Evolutionary conservation across 2,329 filamentous ascomycete species (phyloP).

Genomic region (Curvularia spicifera): DNA sequence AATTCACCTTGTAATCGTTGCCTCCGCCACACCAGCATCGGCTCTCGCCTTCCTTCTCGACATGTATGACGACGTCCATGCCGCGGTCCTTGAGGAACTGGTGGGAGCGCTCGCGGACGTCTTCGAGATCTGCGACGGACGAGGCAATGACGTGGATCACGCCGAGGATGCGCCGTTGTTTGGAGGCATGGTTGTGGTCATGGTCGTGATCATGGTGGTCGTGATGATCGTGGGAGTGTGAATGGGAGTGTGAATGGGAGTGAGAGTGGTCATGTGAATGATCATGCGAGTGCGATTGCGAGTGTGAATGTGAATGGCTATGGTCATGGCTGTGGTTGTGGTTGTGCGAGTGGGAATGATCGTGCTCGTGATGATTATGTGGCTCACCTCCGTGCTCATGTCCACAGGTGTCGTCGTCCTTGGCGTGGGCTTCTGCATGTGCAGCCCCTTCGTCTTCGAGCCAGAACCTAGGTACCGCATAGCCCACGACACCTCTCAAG

Average conservation of each 20-base stretch:
- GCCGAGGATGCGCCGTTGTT: conserved; percentile 67
- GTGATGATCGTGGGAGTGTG: conserved; percentile 21
- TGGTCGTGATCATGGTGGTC: conserved; percentile 45
- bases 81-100: conserved; percentile 72
- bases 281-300: conserved; percentile 20
- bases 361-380: conserved; percentile 22
- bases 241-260: conserved; percentile 11
- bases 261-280: conserved; percentile 18
- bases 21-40: conserved; percentile 68
- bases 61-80: conserved; percentile 85
- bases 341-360: conserved; percentile 27
- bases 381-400: conserved; percentile 28
- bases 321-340: conserved; percentile 19
- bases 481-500: conserved; percentile 82
- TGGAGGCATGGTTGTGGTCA: conserved; percentile 40
- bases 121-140: conserved; percentile 74
- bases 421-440: conserved; percentile 51
- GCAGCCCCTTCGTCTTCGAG: conserved; percentile 69
- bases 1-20: conserved; percentile 12
- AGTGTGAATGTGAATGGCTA: conserved; percentile 29
- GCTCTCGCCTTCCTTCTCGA: conserved; percentile 81
- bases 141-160: conserved; percentile 86
- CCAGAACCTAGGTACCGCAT: conserved; percentile 91
- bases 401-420: conserved; percentile 45
- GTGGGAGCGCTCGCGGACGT: conserved; percentile 78